Conservation (phyloP, 805 yeast species). For the Lachancea quebecensis region DNA sequence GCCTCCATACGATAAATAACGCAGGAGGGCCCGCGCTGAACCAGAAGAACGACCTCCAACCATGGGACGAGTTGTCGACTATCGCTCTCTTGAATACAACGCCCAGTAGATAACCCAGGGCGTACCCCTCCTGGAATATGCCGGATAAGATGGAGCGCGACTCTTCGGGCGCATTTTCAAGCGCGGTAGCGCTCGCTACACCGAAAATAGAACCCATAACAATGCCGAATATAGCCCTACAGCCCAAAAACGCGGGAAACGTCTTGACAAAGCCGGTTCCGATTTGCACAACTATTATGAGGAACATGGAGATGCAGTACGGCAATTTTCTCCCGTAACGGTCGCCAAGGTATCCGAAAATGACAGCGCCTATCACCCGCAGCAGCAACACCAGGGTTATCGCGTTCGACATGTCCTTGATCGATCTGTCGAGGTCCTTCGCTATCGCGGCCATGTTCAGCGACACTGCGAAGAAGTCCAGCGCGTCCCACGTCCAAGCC, state of each 20-base stretch:
- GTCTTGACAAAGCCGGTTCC: slow-evolving; percentile 62
- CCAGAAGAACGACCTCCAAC: slow-evolving; percentile 65
- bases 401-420: slow-evolving; percentile 60
- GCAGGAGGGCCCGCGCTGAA: slow-evolving; percentile 56
- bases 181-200: slow-evolving; percentile 55
- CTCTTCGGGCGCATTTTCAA: slow-evolving; percentile 53
- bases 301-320: slow-evolving; percentile 43
- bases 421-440: slow-evolving; percentile 36
- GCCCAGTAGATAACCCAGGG: slow-evolving; percentile 59
- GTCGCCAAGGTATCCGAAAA: slow-evolving; percentile 58
- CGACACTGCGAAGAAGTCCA: slow-evolving; percentile 62
- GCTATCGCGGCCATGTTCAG: slow-evolving; percentile 51
- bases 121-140: slow-evolving; percentile 74
- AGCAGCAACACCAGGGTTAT: slow-evolving; percentile 65
- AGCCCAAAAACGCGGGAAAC: slow-evolving; percentile 50
- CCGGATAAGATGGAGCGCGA: slow-evolving; percentile 61
- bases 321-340: slow-evolving; percentile 64
- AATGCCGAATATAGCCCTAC: slow-evolving; percentile 59
- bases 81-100: slow-evolving; percentile 61
- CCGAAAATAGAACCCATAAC: slow-evolving; percentile 71
- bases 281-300: slow-evolving; percentile 50
- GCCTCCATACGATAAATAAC: slow-evolving; percentile 37
- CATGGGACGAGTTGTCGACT: slow-evolving; percentile 43
- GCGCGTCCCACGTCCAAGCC: slow-evolving; percentile 70
- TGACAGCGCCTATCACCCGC: slow-evolving; percentile 62